These are phyloP conservation scores for Samsoniella hepiali DNA, from an alignment of 2,329 filamentous ascomycete genomes.

Conservation along the genomic window DNA sequence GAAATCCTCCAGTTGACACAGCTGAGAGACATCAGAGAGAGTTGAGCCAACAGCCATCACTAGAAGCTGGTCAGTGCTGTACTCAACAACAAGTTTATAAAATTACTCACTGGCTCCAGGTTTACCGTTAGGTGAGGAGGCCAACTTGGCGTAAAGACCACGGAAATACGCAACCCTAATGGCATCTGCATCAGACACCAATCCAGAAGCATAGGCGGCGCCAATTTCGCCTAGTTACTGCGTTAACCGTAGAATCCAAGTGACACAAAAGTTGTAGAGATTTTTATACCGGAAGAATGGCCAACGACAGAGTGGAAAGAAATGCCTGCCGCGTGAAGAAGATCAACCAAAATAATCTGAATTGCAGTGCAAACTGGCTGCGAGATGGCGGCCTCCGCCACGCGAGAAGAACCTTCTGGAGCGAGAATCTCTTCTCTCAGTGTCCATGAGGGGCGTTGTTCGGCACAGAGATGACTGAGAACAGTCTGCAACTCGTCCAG, in stretches of 20 bases:
- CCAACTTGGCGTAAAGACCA: background rate
- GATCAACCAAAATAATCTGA: conserved; percentile 26
- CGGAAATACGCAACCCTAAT: conserved; percentile 25
- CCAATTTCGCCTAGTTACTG: conserved; percentile 36
- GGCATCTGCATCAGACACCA: conserved; percentile 28
- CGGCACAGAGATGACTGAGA: background rate
- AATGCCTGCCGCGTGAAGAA: conserved; percentile 28
- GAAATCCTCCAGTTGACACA: too few relatives aligned
- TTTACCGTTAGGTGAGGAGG: too few relatives aligned
- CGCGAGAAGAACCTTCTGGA: background rate
- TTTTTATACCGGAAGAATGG: conserved; percentile 39
- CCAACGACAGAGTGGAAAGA: conserved; percentile 36
- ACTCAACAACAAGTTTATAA: too few relatives aligned
- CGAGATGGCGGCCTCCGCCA: conserved; percentile 24
- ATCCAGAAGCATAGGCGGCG: conserved; percentile 45
- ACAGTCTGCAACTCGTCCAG: background rate
- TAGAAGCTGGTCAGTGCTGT: too few relatives aligned
- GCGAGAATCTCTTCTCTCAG: conserved; percentile 24
- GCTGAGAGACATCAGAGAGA: too few relatives aligned
- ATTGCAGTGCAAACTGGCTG: conserved; percentile 29
- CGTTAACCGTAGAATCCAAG: background rate
- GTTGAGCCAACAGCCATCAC: too few relatives aligned
- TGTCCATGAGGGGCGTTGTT: conserved; percentile 26
- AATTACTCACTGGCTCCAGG: too few relatives aligned
- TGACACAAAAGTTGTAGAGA: too few relatives aligned